These are phyloP conservation scores for Macrocystidia cucumis DNA, from an alignment of 1,284 basidiomycete species.

Conservation along the genomic window DNA sequence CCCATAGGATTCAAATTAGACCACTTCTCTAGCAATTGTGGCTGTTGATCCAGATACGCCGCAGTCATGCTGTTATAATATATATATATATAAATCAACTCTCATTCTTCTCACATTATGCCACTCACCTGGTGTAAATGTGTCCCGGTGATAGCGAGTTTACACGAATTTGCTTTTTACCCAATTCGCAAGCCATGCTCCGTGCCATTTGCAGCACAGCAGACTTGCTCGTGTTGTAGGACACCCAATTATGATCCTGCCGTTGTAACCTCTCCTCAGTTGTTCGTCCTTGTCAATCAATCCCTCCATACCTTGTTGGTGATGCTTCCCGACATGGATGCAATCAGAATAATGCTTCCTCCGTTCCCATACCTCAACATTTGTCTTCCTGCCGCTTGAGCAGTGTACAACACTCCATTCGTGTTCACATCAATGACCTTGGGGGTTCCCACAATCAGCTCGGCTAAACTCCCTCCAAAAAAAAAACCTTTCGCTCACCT, in stretches of 20 bases:
- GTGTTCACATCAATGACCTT: constrained; percentile 73
- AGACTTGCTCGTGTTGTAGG: constrained; percentile 79
- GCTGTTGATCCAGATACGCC: constrained; percentile 64
- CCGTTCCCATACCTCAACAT: constrained; percentile 65
- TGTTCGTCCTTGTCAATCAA: no score
- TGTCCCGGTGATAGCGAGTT: constrained; percentile 74
- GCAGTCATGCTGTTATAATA: constrained; percentile 59
- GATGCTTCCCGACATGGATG: constrained; percentile 82
- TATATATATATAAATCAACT: neutral
- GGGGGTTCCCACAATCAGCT: constrained; percentile 1
- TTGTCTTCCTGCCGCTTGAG: constrained; percentile 72
- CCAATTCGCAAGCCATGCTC: constrained; percentile 82
- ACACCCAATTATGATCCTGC: constrained; percentile 68
- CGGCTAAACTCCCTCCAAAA: constrained; percentile 2
- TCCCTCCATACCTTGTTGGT: constrained; percentile 58
- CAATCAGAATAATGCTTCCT: constrained; percentile 79
- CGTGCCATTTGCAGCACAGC: constrained; percentile 78
- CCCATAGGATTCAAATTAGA: constrained; percentile 70
- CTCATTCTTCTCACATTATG: constrained; percentile 1
- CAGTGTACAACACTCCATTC: constrained; percentile 71
- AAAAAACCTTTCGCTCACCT: constrained; percentile 28
- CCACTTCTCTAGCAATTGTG: constrained; percentile 65
- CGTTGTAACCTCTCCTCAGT: no score
- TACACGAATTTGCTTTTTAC: constrained; percentile 61
- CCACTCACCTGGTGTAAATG: constrained; percentile 62